A percentile compares a stretch with the other conserved stretches of the same genome.
Evolutionary conservation across 106 monocot genomes (phyloP).

Genomic region (Triglochin maritima): DNA sequence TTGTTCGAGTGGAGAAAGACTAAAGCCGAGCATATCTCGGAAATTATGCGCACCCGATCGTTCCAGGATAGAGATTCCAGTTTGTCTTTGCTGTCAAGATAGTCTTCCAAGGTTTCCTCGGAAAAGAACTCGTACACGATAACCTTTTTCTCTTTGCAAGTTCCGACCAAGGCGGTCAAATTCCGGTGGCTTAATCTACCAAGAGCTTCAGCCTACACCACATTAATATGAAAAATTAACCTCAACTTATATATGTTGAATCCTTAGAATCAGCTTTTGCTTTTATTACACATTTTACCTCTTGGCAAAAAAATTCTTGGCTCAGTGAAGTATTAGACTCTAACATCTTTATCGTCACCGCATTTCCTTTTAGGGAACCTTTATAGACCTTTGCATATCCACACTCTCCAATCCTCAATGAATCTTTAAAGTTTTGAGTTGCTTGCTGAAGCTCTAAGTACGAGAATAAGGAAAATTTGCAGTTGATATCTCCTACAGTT

Average conservation of each 20-base stretch:
- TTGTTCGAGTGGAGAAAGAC: conserved; percentile 23
- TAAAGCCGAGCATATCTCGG: conserved; percentile 61
- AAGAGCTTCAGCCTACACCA: conserved; percentile 34
- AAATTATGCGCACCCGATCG: conserved; percentile 26
- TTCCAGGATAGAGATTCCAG: conserved; percentile 50
- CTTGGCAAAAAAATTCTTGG: conserved; percentile 30
- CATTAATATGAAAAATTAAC: neutral
- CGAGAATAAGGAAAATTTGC: conserved; percentile 34
- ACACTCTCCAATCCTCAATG: conserved; percentile 47
- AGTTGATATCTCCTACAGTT: conserved; percentile 4
- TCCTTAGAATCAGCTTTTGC: too few species aligned
- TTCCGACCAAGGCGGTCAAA: conserved; percentile 24
- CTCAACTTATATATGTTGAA: too few species aligned
- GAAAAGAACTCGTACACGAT: conserved; percentile 49
- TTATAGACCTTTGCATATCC: conserved; percentile 51
- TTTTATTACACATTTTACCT: conserved; percentile 28
- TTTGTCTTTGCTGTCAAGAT: conserved; percentile 30
- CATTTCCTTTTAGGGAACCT: conserved; percentile 36
- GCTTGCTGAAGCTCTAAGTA: conserved; percentile 45
- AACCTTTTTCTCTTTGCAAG: conserved; percentile 35
- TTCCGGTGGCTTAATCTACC: conserved; percentile 45
- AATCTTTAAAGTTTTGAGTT: conserved; percentile 35
- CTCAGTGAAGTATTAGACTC: conserved; percentile 30
- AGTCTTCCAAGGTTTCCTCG: conserved; percentile 57
- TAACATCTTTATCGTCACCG: conserved; percentile 61